A percentile compares a stretch with the other conserved stretches of the same genome.
Evolutionary conservation across 208 protist genomes (phyloP).

Genomic region (Leishmania martiniquensis): DNA sequence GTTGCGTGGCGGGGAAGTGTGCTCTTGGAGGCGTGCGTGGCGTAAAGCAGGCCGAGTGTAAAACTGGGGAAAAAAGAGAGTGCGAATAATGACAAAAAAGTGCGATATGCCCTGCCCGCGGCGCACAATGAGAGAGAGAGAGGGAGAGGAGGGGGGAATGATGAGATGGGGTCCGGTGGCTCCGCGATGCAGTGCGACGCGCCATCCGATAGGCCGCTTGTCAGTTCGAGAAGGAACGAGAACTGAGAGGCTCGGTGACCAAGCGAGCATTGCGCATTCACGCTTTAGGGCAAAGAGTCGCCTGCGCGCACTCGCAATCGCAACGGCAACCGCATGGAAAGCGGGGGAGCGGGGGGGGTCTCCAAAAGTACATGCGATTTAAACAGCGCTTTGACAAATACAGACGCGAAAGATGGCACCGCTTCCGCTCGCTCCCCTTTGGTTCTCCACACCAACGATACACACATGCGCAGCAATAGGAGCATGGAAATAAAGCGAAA

Average conservation of each 20-base stretch:
- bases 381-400: not conserved
- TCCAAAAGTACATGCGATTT: no score
- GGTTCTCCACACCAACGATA: not conserved
- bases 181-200: not conserved
- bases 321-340: no score
- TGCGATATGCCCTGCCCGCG: no score
- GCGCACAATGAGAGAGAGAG: constrained; percentile 6
- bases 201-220: no score
- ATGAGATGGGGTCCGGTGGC: not conserved
- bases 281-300: no score
- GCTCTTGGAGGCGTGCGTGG: not conserved
- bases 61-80: not conserved
- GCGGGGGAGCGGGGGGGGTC: no score
- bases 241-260: no score
- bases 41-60: no score
- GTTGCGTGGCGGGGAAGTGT: not conserved
- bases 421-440: not conserved
- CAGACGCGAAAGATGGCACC: not conserved
- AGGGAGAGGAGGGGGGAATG: not conserved
- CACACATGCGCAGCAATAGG: not conserved
- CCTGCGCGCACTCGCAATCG: no score
- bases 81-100: no score
- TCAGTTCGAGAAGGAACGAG: no score
- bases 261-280: no score
- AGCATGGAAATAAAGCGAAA: not conserved